Base-by-base conservation (phyloP, 495 filamentous ascomycete genomes). In the Neurospora sp. region DNA sequence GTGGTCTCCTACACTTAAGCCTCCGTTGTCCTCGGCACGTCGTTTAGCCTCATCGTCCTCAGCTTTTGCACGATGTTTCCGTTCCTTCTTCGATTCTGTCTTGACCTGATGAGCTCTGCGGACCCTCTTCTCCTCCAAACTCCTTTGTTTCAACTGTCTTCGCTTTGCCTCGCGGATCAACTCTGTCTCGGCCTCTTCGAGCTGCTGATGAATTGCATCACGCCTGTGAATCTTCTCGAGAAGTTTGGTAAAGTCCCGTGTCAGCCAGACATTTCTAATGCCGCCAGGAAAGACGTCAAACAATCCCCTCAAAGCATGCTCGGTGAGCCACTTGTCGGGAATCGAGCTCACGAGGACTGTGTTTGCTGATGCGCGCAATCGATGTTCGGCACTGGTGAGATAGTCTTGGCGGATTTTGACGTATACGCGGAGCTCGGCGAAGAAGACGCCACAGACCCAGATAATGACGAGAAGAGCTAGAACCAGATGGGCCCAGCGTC, bases 201-300 rank as follows among this genome's bases (percentile, higher is more conserved):
- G 86, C 69, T 85, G 83, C 72, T 85, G 79, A 22, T 94, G 93
- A n/a, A 96, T 80, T 22, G 86, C 80, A 72, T 94, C 88, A 27
- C 96, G 88, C 76, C 86, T 83, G 75, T 92, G 88, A 53, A 98
- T 92, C 78, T 99, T 99, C 72, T 94, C 91, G 70, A 92, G 87
- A 14, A 99, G 88, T 37, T 92, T 89, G 71, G 96, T 93, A 72
- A 91, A 95, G 78, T 98, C 93, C 31, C 96, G 90, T 70, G 97
- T 98, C 74, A 98, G 91, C 93, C 94, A 99, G 41, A 98, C 94
- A 79, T 98, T 98, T 71, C 94, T 89, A 79, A 99, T 90, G 68
- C 96, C 96, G 53, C 96, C 96, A 3, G 96, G 96, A 77, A 97
- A 99, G 8, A 98, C 94, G 80, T 99, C 96, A 76, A 96, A 99